Evolutionary conservation across 495 filamentous ascomycete genomes (phyloP), one percentile per base, ranked within the genome.

Genomic region (Podospora conica): DNA sequence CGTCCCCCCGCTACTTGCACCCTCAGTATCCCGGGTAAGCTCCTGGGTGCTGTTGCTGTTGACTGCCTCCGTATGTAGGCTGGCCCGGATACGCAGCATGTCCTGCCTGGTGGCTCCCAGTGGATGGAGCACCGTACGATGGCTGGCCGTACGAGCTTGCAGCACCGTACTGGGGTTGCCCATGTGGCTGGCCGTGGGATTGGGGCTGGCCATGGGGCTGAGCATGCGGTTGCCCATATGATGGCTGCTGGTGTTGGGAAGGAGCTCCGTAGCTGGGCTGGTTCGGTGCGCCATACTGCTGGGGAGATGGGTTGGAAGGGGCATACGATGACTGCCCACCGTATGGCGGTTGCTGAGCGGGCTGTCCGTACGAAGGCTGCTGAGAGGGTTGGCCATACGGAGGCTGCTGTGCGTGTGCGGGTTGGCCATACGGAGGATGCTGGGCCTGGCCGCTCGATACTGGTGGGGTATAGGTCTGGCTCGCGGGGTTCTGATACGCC

Each of bases 171-270:
- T 73, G 72, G 9, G 70, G 70, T 56, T 75, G 73, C 1, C 66
- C 68, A 23, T 71, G 68, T 9, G 72, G 70, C 55, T 70, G 70
- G 5, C 66, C 69, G 12, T n/a, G n/a, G n/a, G n/a, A 69, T 25
- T 73, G 72, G 10, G 70, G 69, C 53, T 75, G 73, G 1, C 63
- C 65, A 21, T 71, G 69, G 9, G 73, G 67, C 56, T 71, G 71
- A 4, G 65, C 69, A 10, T 64, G 25, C 65, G 63, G 48, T 70
- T 53, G 61, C 4, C 27, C 21, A n/a, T 64, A 31, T 12, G 25
- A 69, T 12, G 67, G 73, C 63, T 75, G 74, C 20, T 71, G 71
- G 5, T 75, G 68, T 54, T 68, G 73, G 21, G 59, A 25, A 27
- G 57, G 59, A 8, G 59, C 33, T 22, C 59, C 59, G 33, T 61